Evolutionary conservation across 176 grass and related monocot species (phyloP), one percentile per base, ranked within the genome.

Genomic region (bread wheat (Triticum aestivum)): DNA sequence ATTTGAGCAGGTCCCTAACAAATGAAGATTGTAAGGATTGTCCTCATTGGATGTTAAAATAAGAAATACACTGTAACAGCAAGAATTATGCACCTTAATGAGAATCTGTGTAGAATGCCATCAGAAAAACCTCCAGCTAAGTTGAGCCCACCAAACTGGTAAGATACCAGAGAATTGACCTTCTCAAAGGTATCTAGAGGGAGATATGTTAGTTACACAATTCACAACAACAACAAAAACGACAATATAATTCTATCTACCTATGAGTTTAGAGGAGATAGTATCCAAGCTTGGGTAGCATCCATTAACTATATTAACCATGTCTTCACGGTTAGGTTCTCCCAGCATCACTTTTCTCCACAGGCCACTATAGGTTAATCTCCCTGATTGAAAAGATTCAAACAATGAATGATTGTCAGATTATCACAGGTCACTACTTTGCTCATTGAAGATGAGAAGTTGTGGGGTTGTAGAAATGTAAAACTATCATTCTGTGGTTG

Each of bases 321-420:
- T 92, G 85, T 98, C 96, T 75, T 86, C 83, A 34, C 49, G 79
- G 61, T 81, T 89, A 83, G 96, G 87, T 86, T 72, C 76, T 58
- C 86, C 82, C 68, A 98, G 82, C 91, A 98, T 87, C 81, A 95
- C 91, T 80, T 94, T 93, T 89, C 96, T 95, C 96, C 96, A 98
- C 30, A 98, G 87, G 24, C 80, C 65, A 91, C 90, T 94, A 61
- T 91, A 95, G 26, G 79, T 77, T 82, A 86, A 63, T 77, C 56
- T 83, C 73, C 89, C 88, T 88, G 73, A 34, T 39, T 15, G 17
- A 78, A 23, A 91, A 70, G 61, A 42, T 52, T 17, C 35, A 89
- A 77, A 84, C 2, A 86, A 56, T 35, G 47, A 79, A 65, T 42
- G 30, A 77, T 37, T 15, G 3, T 68, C 26, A 83, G 56, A 78